Evolutionary conservation across 768 basidiomycete species (phyloP).

Genomic region (Russula earlei): DNA sequence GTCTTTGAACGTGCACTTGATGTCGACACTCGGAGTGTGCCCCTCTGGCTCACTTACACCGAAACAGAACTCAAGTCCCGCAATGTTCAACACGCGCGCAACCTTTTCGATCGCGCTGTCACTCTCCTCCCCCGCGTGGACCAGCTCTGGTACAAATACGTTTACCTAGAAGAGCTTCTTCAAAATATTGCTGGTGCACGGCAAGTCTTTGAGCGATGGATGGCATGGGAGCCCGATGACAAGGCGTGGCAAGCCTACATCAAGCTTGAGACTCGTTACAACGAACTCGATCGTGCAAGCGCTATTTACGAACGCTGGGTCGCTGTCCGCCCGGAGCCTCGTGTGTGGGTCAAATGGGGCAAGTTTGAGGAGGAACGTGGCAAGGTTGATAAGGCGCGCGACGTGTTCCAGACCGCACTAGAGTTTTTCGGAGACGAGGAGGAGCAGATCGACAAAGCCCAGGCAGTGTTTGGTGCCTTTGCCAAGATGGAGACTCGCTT

Average conservation of each 20-base stretch:
- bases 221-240: slow-evolving; percentile 99
- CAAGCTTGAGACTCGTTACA: slow-evolving; percentile 92
- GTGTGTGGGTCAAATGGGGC: slow-evolving; percentile 58
- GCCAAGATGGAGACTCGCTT: slow-evolving; percentile 95
- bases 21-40: slow-evolving; percentile 82
- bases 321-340: slow-evolving; percentile 55
- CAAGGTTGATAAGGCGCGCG: slow-evolving; percentile 52
- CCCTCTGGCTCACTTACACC: slow-evolving; percentile 89
- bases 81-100: slow-evolving; percentile 94
- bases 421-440: slow-evolving; percentile 58
- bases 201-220: slow-evolving; percentile 98
- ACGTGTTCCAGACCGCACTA: slow-evolving; percentile 57
- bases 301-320: slow-evolving; percentile 90
- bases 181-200: slow-evolving; percentile 94
- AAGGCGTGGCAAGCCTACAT: slow-evolving; percentile 99
- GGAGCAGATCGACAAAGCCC: slow-evolving; percentile 65
- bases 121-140: slow-evolving; percentile 94
- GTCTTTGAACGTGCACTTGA: slow-evolving; percentile 96
- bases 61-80: slow-evolving; percentile 98
- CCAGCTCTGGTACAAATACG: slow-evolving; percentile 99
- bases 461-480: slow-evolving; percentile 87
- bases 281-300: slow-evolving; percentile 86
- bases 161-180: slow-evolving; percentile 94
- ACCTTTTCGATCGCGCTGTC: slow-evolving; percentile 94
- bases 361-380: slow-evolving; percentile 56